Evolutionary conservation across 2,329 filamentous ascomycete genomes (phyloP).

Genomic region (Ascochyta koolunga): DNA sequence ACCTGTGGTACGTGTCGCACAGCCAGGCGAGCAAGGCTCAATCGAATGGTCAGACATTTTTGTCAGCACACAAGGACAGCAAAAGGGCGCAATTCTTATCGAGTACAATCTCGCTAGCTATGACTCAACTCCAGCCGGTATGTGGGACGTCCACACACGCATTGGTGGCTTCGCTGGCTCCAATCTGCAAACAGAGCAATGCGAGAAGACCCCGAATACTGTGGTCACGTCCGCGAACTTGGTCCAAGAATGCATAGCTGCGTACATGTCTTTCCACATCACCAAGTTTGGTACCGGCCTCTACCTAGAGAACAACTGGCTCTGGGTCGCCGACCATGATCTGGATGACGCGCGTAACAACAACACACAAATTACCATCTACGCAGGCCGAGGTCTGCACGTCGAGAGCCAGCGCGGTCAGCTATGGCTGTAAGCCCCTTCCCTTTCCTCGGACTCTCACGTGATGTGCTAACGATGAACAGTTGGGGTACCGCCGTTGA

Average conservation of each 20-base stretch:
- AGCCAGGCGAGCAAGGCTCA: constrained; percentile 65
- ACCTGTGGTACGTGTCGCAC: constrained; percentile 71
- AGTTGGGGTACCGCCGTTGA: constrained; percentile 71
- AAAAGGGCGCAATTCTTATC: constrained; percentile 72
- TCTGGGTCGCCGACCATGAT: constrained; percentile 84
- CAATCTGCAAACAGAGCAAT: constrained; percentile 75
- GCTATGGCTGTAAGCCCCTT: constrained; percentile 63
- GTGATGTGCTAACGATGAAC: constrained; percentile 3
- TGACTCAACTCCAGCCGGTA: constrained; percentile 66
- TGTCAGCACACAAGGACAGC: constrained; percentile 69
- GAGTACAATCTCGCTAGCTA: constrained; percentile 70
- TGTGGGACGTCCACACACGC: constrained; percentile 89
- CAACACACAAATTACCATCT: constrained; percentile 73
- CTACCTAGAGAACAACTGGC: constrained; percentile 90
- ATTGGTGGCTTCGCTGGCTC: constrained; percentile 82
- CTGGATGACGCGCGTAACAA: constrained; percentile 74
- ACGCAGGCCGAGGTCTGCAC: constrained; percentile 81
- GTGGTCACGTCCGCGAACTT: constrained; percentile 57
- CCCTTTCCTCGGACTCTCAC: constrained; percentile 32
- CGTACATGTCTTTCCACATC: constrained; percentile 63
- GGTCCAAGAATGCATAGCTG: constrained; percentile 71
- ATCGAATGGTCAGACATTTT: constrained; percentile 77
- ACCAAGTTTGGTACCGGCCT: constrained; percentile 61
- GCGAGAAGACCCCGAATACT: constrained; percentile 73
- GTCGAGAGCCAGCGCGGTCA: constrained; percentile 63